A percentile compares a stretch with the other conserved stretches of the same genome.
Evolutionary conservation across 441 rosid species (phyloP).

Genomic region (Capsella rubella): DNA sequence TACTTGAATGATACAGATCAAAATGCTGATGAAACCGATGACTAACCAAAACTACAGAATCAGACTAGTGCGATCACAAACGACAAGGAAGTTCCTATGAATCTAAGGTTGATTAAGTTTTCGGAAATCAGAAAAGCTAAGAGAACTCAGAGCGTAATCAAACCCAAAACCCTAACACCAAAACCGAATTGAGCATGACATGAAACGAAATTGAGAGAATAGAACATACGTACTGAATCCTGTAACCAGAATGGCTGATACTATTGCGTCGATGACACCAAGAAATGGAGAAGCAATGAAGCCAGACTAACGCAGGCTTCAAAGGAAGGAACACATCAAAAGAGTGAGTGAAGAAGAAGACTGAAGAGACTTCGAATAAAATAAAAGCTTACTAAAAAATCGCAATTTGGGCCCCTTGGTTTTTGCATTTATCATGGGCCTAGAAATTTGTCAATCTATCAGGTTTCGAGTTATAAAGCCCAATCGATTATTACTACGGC

Average conservation of each 20-base stretch:
- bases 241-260: not conserved
- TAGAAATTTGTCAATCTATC: not conserved
- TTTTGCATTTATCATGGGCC: conserved; percentile 1
- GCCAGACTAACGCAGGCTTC: not conserved
- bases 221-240: conserved; percentile 2
- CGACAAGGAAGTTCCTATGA: not conserved
- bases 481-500: not conserved
- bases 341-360: conserved; percentile 17
- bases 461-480: not conserved
- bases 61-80: not conserved
- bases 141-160: not conserved
- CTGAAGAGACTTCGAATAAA: not conserved
- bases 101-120: not conserved
- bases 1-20: too few species aligned
- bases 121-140: not conserved
- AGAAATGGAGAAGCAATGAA: conserved; percentile 19
- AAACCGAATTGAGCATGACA: conserved; percentile 14
- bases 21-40: too few species aligned
- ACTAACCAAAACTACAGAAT: too few species aligned
- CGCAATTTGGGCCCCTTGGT: conserved; percentile 2
- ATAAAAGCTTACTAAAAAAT: not conserved
- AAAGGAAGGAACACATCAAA: not conserved
- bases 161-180: conserved; percentile 36
- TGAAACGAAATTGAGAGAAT: not conserved
- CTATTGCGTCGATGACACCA: conserved; percentile 23